These are phyloP conservation scores for Phialemoniopsis sp. DNA, from an alignment of 2,329 filamentous ascomycete species.

Conservation along the genomic window DNA sequence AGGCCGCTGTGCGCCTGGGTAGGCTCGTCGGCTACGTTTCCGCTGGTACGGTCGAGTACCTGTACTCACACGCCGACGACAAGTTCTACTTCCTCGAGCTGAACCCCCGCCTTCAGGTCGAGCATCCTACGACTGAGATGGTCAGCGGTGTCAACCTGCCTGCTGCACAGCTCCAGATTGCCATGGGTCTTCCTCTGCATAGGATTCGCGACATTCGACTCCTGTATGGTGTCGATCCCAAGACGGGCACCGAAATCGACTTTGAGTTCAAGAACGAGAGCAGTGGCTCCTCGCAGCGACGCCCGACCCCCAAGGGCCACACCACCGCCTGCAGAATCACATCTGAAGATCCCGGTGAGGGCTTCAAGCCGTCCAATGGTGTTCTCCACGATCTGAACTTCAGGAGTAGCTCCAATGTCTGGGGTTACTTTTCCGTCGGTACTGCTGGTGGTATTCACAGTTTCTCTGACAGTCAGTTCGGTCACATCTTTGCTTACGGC, in stretches of 20 bases:
- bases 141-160: constrained; percentile 96
- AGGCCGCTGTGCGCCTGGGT: constrained; percentile 89
- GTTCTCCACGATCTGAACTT: constrained; percentile 99
- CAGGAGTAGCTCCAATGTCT: constrained; percentile 96
- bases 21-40: constrained; percentile 97
- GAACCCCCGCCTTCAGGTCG: constrained; percentile 98
- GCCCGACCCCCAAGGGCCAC: constrained; percentile 91
- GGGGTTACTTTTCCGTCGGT: constrained; percentile 99
- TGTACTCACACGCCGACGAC: constrained; percentile 96
- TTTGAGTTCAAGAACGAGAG: constrained; percentile 90
- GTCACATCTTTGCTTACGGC: constrained; percentile 98
- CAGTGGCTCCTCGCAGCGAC: constrained; percentile 79
- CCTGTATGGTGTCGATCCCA: constrained; percentile 91
- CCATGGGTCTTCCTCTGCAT: constrained; percentile 96
- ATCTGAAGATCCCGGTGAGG: constrained; percentile 96
- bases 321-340: constrained; percentile 98
- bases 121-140: constrained; percentile 99
- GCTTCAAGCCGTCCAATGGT: constrained; percentile 98
- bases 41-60: constrained; percentile 96
- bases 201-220: constrained; percentile 94
- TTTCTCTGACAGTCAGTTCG: constrained; percentile 98
- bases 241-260: constrained; percentile 82
- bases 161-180: constrained; percentile 95
- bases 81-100: constrained; percentile 99
- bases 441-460: constrained; percentile 96